Base-by-base conservation (phyloP, 169 alveolate genomes). In the Hepatocystis sp. region DNA sequence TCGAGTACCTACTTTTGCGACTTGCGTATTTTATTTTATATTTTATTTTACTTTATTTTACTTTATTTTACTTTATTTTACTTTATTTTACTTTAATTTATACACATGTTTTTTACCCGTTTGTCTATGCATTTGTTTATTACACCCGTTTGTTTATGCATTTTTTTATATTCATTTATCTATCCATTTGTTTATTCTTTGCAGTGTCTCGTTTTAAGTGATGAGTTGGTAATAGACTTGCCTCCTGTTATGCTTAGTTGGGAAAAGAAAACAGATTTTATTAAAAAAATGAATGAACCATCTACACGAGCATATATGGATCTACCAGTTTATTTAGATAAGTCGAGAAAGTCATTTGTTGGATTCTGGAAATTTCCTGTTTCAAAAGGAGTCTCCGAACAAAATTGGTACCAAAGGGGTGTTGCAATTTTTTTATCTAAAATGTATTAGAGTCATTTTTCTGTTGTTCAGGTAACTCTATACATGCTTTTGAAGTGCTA, bases 261-360 rank as follows among this genome's bases (percentile, higher is more conserved):
- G 98, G 90, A 61, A 15, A 85, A 84, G 51, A 86, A 66, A 23
- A 47, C 53, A 8, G 27, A 21, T 27, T 63, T 85, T 39, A 86
- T 65, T 65, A 78, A 67, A 30, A 68, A 64, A 44, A 49, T 91
- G 10, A 61, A 49, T 46, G 95, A 95, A 66, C 81, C 67, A 11
- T 86, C 89, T 44, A 66, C 85, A 10, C 67, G 63, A 46, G 55
- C 56, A 36, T 88, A 89, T 66, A 84, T 91, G 88, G 86, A 90
- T 42, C 71, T 95, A 19, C 98, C 97, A 46, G 95, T 94, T 39
- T 95, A 95, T 90, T 63, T 95, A 84, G 94, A 95, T 63, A 94
- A 85, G 44, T 86, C 93, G 63, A 93, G 98, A 76, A 92, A 88
- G 28, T 91, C 91, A 10, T 86, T 95, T 34, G 52, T 95, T 40